Base-by-base conservation (phyloP, 2,329 filamentous ascomycete genomes). In the Paracoccidioides lutzii region DNA sequence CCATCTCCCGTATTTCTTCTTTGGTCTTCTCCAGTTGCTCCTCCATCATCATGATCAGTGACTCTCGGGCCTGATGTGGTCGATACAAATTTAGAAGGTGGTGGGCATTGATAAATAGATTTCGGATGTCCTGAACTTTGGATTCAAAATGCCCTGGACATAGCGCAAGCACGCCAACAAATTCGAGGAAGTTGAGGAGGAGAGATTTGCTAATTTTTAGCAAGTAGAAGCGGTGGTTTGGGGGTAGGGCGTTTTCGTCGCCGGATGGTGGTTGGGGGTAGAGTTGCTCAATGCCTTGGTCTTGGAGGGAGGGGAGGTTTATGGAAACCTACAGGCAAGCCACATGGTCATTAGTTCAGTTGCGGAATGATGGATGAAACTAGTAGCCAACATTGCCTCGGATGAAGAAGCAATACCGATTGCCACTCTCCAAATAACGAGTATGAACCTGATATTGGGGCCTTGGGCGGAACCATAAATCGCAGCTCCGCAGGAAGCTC, bases 21-120 rank as follows among this genome's bases (percentile, higher is more conserved):
- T 79, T 81, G 55, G 84, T 85, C 62, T 76, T 78, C 62, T 88
- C 83, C 35, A 95, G 73, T 65, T 91, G 86, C 61, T 87, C 84
- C 71, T 95, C 87, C 86, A 96, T 90, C 75, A 91, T 81, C 61
- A 85, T 73, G 37, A 95, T 95, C 57, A 95, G 76, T 33, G 85
- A 90, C 73, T 96, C 90, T 46, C 91, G 76, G 30, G 90, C 90
- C 73, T 97, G 91, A 68, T 96, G 90, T 8, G 90, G 90, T 37
- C 91, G 81, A 72, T 95, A 97, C 69, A 95, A 85, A 69, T 98
- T 98, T 61, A 97, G 82, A 54, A 95, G 79, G 65, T 94, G 88
- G 71, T 96, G 90, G 65, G 94, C 86, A 69, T 97, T 97, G 69
- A 91, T 84, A 60, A 95, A 85, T 33, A 97, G 74, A 14, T 85